Conservation (phyloP, 306 rosid genomes). For the Vachellia collinsii region DNA sequence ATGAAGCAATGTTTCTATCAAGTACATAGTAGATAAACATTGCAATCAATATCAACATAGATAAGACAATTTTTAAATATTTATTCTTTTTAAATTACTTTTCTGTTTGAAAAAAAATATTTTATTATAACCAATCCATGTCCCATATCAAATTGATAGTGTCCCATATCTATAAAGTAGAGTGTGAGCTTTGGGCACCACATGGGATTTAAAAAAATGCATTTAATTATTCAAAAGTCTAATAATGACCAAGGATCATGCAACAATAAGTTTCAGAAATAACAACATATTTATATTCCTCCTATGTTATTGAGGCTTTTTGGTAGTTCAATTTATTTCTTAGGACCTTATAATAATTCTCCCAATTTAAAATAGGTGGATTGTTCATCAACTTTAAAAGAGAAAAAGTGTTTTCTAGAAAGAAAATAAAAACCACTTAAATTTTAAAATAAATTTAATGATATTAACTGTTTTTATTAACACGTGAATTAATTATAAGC, state of each 20-base stretch:
- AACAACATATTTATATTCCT: too few relatives aligned
- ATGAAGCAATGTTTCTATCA: not conserved
- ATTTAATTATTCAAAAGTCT: too few relatives aligned
- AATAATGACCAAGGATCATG: too few relatives aligned
- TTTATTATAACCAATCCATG: not conserved
- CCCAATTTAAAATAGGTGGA: too few relatives aligned
- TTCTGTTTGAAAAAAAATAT: not conserved
- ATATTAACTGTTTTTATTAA: not conserved
- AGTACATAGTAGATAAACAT: not conserved
- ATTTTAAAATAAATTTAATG: not conserved
- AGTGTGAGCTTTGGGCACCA: not conserved
- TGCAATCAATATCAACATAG: not conserved
- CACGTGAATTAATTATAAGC: too few relatives aligned
- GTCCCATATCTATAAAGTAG: not conserved
- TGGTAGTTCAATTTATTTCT: too few relatives aligned
- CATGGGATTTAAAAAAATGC: not conserved
- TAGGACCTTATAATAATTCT: too few relatives aligned
- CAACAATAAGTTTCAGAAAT: too few relatives aligned
- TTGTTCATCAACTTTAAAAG: not conserved
- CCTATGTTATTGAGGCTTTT: too few relatives aligned
- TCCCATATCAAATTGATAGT: not conserved
- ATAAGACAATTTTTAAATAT: not conserved
- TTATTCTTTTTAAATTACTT: not conserved
- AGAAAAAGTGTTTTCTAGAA: too few relatives aligned
- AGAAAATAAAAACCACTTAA: too few relatives aligned